Percentiles rank a stretch among this genome's conserved stretches.
Evolutionary conservation across 1,284 basidiomycete species (phyloP).

Genomic region (Cryptococcus sp.): DNA sequence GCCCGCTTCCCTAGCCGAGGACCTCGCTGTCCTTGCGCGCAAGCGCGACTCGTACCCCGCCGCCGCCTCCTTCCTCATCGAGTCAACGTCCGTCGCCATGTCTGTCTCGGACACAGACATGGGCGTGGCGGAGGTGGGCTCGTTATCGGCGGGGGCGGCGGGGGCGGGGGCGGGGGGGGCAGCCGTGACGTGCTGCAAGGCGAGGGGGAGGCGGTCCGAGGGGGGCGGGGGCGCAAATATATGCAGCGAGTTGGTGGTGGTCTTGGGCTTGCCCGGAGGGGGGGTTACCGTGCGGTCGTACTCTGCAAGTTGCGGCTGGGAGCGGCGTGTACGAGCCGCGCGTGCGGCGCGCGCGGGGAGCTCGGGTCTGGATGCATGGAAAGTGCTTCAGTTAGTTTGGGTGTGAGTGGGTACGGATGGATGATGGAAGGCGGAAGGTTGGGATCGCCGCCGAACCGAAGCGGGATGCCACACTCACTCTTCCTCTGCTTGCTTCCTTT

Average conservation of each 20-base stretch:
- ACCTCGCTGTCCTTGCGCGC: slow-evolving; percentile 17
- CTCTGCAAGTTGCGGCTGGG: too few relatives aligned
- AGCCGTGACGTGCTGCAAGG: slow-evolving; percentile 16
- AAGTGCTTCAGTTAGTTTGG: too few relatives aligned
- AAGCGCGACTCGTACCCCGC: slow-evolving; percentile 22
- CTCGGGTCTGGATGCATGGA: too few relatives aligned
- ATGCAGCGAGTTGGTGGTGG: slow-evolving; percentile 17
- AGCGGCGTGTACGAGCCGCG: too few relatives aligned
- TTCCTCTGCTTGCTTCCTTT: slow-evolving; percentile 11
- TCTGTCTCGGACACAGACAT: background rate
- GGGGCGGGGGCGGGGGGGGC: too few relatives aligned
- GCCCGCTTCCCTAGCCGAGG: slow-evolving; percentile 19
- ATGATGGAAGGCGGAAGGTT: background rate
- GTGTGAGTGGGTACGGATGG: too few relatives aligned
- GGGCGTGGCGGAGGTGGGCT: background rate
- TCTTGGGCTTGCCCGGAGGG: background rate
- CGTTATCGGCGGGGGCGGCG: background rate
- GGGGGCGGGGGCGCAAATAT: slow-evolving; percentile 31
- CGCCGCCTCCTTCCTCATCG: slow-evolving; percentile 27
- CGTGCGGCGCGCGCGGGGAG: too few relatives aligned
- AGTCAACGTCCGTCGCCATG: slow-evolving; percentile 19
- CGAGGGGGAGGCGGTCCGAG: slow-evolving; percentile 22
- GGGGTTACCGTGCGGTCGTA: too few relatives aligned
- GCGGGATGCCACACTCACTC: slow-evolving; percentile 17
- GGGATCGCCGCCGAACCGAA: too few relatives aligned